phyloP scores from a whole-genome alignment of 2,329 filamentous ascomycete species.

The Torrubiella hemipterigena region DNA sequence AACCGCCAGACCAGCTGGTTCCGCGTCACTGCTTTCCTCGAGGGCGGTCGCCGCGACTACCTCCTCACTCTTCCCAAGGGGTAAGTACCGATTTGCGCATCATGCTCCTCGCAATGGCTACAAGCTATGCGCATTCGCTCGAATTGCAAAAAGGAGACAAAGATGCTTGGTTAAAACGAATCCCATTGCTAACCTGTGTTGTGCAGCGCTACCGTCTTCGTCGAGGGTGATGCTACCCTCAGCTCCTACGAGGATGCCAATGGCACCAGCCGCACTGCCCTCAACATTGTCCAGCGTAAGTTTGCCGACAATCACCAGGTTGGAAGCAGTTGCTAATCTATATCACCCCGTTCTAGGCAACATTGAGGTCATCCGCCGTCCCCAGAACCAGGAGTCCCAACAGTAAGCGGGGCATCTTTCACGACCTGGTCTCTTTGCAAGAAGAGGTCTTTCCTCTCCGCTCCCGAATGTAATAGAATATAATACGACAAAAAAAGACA shows the following conservation, averaged over 20 bases:
- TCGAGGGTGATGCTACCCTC: constrained; percentile 74
- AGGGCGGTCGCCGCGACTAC: constrained; percentile 59
- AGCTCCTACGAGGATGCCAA: constrained; percentile 55
- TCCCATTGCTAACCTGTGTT: constrained; percentile 2
- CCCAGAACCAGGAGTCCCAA: constrained; percentile 17
- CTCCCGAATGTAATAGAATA: background rate
- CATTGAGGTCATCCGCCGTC: constrained; percentile 34
- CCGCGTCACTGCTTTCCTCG: constrained; percentile 61
- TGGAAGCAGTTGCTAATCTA: background rate
- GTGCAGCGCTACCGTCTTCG: constrained; percentile 59
- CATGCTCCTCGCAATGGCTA: background rate
- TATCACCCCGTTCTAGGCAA: constrained; percentile 26
- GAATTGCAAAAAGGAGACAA: too few relatives aligned
- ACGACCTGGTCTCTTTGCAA: too few relatives aligned
- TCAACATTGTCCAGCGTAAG: constrained; percentile 76
- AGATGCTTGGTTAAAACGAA: too few relatives aligned
- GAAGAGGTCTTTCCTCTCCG: constrained; percentile 8
- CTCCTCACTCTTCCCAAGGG: constrained; percentile 70
- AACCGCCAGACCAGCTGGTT: constrained; percentile 80
- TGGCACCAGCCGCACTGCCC: constrained; percentile 48
- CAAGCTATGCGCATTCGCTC: constrained; percentile 1
- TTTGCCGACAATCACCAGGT: constrained; percentile 9
- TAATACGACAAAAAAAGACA: too few relatives aligned
- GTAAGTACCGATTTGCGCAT: constrained; percentile 39
- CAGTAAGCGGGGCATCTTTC: too few relatives aligned